Conservation (phyloP, 2,329 filamentous ascomycete genomes). For the Fusarium nematophilum region DNA sequence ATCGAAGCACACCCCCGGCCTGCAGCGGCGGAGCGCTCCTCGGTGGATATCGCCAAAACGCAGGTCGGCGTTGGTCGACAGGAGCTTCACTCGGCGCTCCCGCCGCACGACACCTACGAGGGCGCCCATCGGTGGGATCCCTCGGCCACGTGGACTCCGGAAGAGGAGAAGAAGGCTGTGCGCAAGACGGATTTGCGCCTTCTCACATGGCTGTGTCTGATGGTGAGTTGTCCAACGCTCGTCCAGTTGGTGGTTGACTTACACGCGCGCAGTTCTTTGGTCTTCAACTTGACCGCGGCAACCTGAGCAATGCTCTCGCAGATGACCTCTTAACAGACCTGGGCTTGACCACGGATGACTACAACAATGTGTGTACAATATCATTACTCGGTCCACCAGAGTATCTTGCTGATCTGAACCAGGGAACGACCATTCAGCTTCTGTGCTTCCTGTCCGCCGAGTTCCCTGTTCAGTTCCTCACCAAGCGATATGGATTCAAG, state of each 20-base stretch:
- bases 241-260: conserved; percentile 14
- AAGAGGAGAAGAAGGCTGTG: conserved; percentile 67
- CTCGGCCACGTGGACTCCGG: conserved; percentile 60
- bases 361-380: conserved; percentile 59
- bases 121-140: conserved; percentile 57
- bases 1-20: conserved; percentile 46
- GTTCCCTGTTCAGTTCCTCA: conserved; percentile 68
- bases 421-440: conserved; percentile 66
- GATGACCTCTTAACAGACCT: conserved; percentile 71
- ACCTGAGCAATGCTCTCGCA: conserved; percentile 70
- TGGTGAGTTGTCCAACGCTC: conserved; percentile 43
- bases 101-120: conserved; percentile 51
- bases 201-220: conserved; percentile 56
- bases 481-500: conserved; percentile 68
- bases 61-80: conserved; percentile 52
- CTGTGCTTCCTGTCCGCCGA: conserved; percentile 66
- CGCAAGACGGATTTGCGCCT: conserved; percentile 62
- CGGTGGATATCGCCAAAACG: conserved; percentile 40
- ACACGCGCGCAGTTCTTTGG: conserved; percentile 63
- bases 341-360: conserved; percentile 60
- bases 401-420: neutral
- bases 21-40: conserved; percentile 39
- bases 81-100: conserved; percentile 47
- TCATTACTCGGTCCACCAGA: rapidly evolving
- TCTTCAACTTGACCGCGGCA: conserved; percentile 72